These are phyloP conservation scores for Aspergillus ochraceus DNA, from an alignment of 2,329 filamentous ascomycete genomes.

Conservation along the genomic window DNA sequence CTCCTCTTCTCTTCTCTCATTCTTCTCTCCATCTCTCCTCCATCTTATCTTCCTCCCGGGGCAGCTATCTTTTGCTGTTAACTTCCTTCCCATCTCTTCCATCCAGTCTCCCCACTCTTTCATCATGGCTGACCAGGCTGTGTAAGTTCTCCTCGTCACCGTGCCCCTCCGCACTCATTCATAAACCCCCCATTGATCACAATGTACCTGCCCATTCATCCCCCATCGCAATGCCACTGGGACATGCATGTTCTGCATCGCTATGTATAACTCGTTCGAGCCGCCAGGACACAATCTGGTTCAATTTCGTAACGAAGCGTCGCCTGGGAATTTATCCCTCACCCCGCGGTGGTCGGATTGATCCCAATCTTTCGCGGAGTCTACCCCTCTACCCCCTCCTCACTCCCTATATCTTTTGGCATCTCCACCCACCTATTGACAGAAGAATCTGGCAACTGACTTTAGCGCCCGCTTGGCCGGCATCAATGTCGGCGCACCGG, in stretches of 20 bases:
- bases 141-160: constrained; percentile 38
- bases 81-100: constrained; percentile 13
- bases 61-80: constrained; percentile 15
- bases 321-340: neutral
- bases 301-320: neutral
- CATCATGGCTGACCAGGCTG: constrained; percentile 47
- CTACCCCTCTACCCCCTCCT: neutral
- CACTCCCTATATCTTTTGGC: neutral
- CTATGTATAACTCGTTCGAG: neutral
- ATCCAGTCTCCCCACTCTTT: constrained; percentile 15
- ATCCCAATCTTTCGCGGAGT: constrained; percentile 4
- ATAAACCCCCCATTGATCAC: constrained; percentile 1
- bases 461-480: constrained; percentile 72
- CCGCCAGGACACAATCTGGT: neutral
- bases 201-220: neutral
- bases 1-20: constrained; percentile 19
- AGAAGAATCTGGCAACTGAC: constrained; percentile 42
- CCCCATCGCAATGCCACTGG: neutral
- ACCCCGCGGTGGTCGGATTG: neutral
- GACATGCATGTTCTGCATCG: neutral
- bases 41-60: constrained; percentile 9
- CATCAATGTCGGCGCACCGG: constrained; percentile 67
- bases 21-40: constrained; percentile 11
- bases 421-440: constrained; percentile 29
- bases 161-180: constrained; percentile 9